Evolutionary conservation across 2,329 filamentous ascomycete species (phyloP), one percentile per base, ranked within the genome.

Genomic region (Cladosporium velox): DNA sequence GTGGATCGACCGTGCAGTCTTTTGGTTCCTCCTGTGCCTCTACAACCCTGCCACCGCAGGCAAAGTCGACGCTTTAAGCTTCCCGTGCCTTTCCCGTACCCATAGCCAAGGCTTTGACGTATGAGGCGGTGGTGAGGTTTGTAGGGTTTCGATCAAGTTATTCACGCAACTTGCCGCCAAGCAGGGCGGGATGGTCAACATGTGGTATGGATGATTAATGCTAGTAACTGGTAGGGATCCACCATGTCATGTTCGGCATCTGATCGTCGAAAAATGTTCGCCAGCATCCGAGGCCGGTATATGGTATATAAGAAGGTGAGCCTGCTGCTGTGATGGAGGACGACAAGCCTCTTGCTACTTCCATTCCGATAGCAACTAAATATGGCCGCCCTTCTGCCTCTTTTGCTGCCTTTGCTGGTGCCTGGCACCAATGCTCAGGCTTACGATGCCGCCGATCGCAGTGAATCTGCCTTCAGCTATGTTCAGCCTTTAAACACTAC

Each of bases 321-420:
- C 55, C 35, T 52, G 24, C 51, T 18, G n/a, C 35, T 28, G 44
- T 34, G 28, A 12, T 35, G 3, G 34, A 21, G 14, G 28, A 34
- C 34, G 51, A 41, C 61, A 64, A 64, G 61, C 61, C 51, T 34
- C 51, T 64, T 54, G 47, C 59, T 62, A 52, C 59, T 52, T 32
- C 11, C 21, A n/a, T 47, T 57, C 30, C 35, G 32, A 64, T 30
- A 64, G 59, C 63, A 60, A 34, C 34, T 59, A 59, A 65, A 26
- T 32, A 67, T 67, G 66, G 66, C 66, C 58, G 28, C 66, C 30
- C 63, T 67, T 59, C 57, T 65, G 32, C 58, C 58, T 58, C 35
- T 67, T 24, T 28, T 65, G 30, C 41, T 67, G 51, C 63, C 66
- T 35, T 38, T 64, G 49, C 51, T 64, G 18, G 35, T 57, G 26